A percentile compares a stretch with the other conserved stretches of the same genome.
phyloP scores from a whole-genome alignment of 768 basidiomycete genomes.

The Mycena indigotica region DNA sequence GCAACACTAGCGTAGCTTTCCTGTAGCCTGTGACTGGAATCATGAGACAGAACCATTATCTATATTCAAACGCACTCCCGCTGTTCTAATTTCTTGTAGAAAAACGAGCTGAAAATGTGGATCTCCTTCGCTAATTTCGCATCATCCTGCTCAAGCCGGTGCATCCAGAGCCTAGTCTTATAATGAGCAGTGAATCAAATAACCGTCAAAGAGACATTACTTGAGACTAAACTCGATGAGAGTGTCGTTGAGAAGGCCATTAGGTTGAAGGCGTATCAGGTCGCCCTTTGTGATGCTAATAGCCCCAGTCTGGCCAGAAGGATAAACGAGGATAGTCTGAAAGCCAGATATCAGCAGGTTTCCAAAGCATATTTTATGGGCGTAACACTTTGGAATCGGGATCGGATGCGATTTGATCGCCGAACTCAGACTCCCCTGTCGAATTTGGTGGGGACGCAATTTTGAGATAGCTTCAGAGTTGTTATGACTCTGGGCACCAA shows the following conservation, averaged over 20 bases:
- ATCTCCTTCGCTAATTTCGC: conserved; percentile 71
- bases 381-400: conserved; percentile 39
- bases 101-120: conserved; percentile 96
- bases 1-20: conserved; percentile 82
- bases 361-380: conserved; percentile 61
- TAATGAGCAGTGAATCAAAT: conserved; percentile 4
- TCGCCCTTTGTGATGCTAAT: conserved; percentile 85
- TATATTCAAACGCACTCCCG: conserved; percentile 50
- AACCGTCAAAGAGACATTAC: conserved; percentile 42
- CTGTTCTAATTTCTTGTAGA: conserved; percentile 90
- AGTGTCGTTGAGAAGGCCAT: conserved; percentile 93
- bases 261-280: conserved; percentile 67
- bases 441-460: too few species aligned
- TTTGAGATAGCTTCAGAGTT: conserved; percentile 10
- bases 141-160: conserved; percentile 52
- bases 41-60: background rate
- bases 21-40: conserved; percentile 38
- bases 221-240: conserved; percentile 95
- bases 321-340: conserved; percentile 74
- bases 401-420: conserved; percentile 34
- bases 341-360: background rate
- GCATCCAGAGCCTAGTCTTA: conserved; percentile 65
- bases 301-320: conserved; percentile 66
- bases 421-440: conserved; percentile 42
- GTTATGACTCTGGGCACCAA: conserved; percentile 6